Evolutionary conservation across 192 early-diverging fungal genomes (phyloP), one percentile per base, ranked within the genome.

Genomic region (Chytriomyces sp.): DNA sequence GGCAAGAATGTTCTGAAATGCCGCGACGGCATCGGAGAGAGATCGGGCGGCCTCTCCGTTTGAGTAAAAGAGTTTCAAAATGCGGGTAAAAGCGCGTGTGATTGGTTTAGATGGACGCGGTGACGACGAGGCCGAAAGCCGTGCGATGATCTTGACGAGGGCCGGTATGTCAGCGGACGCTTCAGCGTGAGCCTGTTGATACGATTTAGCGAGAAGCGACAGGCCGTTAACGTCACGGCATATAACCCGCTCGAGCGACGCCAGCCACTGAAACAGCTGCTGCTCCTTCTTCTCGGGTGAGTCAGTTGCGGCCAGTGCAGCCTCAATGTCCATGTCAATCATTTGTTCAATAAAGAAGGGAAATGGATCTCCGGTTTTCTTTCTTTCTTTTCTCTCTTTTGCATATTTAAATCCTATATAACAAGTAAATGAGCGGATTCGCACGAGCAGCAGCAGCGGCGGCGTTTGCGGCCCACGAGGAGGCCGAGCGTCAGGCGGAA

Each of bases 251-350:
- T 97, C 94, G 5, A 97, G 86, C 59, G 81, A 82, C 1, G 93
- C 90, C 9, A 98, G 88, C 96, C 96, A 98, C 80, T 95, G 94
- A 77, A 97, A 93, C 0, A 97, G 76, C 76, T 89, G 91, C 63
- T 95, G 84, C 79, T 98, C 97, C 66, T 81, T 77, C 77, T 85
- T 82, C 65, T 85, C 81, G 6, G 72, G 9, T 45, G 84, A 69
- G 49, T 84, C 83, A 26, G 73, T 64, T 45, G 71, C 76, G 47
- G 18, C 57, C 45, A 83, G 20, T 57, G 53, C 16, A 0, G 13
- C 53, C 16, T 57, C 13, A 5, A 13, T 57, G 20, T 57, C 16
- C 13, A 57, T 57, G 53, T 57, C 13, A n/a, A 57, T n/a, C 13
- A 20, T 20, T 57, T 57, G 16, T 20, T 57, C 11, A 20, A n/a